Conservation (phyloP, 306 rosid species). For the Styphnolobium japonicum region DNA sequence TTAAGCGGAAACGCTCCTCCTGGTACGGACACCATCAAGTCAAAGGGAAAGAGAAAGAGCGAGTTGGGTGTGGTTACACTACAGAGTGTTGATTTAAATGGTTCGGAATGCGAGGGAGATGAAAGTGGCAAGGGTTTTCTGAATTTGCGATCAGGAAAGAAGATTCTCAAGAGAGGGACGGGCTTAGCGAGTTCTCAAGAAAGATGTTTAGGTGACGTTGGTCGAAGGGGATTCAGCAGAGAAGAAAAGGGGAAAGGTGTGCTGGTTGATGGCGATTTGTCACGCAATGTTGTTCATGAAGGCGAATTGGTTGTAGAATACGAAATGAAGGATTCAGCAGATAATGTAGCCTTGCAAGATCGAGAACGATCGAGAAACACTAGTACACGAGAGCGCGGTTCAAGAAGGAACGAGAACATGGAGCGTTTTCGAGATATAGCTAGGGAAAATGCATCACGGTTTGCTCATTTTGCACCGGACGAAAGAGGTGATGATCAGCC, state of each 20-base stretch:
- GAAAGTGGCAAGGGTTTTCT: slow-evolving; percentile 7
- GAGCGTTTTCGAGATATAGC: slow-evolving; percentile 56
- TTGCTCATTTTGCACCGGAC: slow-evolving; percentile 34
- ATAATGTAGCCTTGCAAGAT: slow-evolving; percentile 5
- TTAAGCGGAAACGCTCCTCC: neutral
- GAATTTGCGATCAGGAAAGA: slow-evolving; percentile 59
- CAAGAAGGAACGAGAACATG: slow-evolving; percentile 29
- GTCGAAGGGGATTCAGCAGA: neutral
- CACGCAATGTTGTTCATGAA: neutral
- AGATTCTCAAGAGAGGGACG: slow-evolving; percentile 40
- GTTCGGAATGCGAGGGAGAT: slow-evolving; percentile 15
- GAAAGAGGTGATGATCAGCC: slow-evolving; percentile 22
- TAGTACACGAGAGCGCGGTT: neutral
- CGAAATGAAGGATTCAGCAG: neutral
- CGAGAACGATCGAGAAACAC: neutral
- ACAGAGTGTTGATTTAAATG: neutral
- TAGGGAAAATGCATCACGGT: slow-evolving; percentile 51
- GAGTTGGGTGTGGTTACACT: neutral
- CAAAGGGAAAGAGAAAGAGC: slow-evolving; percentile 20
- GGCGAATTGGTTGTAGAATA: neutral
- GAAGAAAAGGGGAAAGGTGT: slow-evolving; percentile 30
- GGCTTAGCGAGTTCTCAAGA: no score
- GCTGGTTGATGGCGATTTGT: neutral
- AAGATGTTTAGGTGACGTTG: no score
- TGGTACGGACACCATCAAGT: neutral